These are phyloP conservation scores for Cytidiella melzeri DNA, from an alignment of 768 basidiomycete species.

Conservation along the genomic window DNA sequence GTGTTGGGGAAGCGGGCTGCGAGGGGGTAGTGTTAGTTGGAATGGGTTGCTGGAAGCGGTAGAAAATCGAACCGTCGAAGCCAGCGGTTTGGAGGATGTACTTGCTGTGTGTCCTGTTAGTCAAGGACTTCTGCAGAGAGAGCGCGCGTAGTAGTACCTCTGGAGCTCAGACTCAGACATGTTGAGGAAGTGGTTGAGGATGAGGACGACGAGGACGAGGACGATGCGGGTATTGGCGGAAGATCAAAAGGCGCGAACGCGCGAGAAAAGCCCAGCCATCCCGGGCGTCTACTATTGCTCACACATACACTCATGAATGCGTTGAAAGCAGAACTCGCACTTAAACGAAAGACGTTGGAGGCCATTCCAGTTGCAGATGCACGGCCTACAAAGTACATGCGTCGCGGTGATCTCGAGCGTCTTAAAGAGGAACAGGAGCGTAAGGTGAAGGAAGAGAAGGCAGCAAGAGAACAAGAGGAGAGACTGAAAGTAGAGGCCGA, in stretches of 20 bases:
- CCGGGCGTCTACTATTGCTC: not conserved
- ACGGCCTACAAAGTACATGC: slow-evolving; percentile 83
- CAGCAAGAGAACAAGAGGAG: slow-evolving; percentile 19
- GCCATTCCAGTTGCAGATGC: slow-evolving; percentile 32
- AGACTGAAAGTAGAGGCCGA: slow-evolving; percentile 20
- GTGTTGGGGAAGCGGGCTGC: slow-evolving; percentile 83
- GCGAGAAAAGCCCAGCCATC: not conserved
- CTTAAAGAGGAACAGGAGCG: slow-evolving; percentile 43
- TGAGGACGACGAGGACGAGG: slow-evolving; percentile 3
- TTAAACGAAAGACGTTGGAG: slow-evolving; percentile 75
- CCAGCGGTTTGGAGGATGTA: slow-evolving; percentile 90
- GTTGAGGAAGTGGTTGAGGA: slow-evolving; percentile 19
- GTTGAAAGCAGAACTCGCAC: slow-evolving; percentile 82
- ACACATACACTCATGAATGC: slow-evolving; percentile 60
- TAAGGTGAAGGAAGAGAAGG: slow-evolving; percentile 33
- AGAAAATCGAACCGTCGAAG: slow-evolving; percentile 64
- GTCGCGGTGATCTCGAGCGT: slow-evolving; percentile 83
- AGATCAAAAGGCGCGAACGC: slow-evolving; percentile 6
- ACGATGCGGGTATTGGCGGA: slow-evolving; percentile 11
- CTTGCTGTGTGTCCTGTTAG: slow-evolving; percentile 43
- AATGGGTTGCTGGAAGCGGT: slow-evolving; percentile 3
- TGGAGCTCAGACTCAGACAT: slow-evolving; percentile 59
- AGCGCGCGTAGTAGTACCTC: slow-evolving; percentile 34
- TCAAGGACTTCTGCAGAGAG: not conserved
- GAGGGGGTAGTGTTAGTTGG: slow-evolving; percentile 11